A percentile compares a stretch with the other conserved stretches of the same genome.
phyloP scores from a whole-genome alignment of 139 green algal genomes.

The Pseudopediastrum boryanum region DNA sequence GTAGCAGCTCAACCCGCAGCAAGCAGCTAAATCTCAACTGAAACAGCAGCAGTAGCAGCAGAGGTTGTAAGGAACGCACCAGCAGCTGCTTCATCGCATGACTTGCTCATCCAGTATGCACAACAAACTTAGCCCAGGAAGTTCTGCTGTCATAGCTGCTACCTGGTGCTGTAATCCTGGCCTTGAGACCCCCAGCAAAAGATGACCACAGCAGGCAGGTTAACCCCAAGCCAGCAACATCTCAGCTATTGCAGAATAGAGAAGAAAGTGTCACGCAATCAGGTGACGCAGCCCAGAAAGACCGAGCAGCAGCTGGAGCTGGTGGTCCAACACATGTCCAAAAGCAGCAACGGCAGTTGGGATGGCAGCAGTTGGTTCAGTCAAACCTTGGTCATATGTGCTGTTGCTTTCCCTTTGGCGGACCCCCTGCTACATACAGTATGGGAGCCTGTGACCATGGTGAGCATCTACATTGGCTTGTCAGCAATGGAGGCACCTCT shows the following conservation, averaged over 20 bases:
- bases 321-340: not conserved
- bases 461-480: no score
- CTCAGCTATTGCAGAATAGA: not conserved
- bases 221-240: not conserved
- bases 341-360: not conserved
- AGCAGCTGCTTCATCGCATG: no score
- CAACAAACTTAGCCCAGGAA: no score
- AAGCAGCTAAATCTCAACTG: no score
- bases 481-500: no score
- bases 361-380: constrained; percentile 6
- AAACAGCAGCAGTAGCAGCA: no score
- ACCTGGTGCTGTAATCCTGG: not conserved
- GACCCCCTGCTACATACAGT: constrained; percentile 29
- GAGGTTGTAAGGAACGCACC: no score
- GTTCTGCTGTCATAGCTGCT: not conserved
- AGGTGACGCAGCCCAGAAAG: not conserved
- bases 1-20: no score
- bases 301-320: no score
- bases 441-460: constrained; percentile 10
- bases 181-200: no score
- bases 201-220: no score
- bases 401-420: constrained; percentile 41
- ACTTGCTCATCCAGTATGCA: no score
- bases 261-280: not conserved
- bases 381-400: constrained; percentile 15